Conservation (phyloP, 352 stramenopile species). For the Phytophthora idaei region DNA sequence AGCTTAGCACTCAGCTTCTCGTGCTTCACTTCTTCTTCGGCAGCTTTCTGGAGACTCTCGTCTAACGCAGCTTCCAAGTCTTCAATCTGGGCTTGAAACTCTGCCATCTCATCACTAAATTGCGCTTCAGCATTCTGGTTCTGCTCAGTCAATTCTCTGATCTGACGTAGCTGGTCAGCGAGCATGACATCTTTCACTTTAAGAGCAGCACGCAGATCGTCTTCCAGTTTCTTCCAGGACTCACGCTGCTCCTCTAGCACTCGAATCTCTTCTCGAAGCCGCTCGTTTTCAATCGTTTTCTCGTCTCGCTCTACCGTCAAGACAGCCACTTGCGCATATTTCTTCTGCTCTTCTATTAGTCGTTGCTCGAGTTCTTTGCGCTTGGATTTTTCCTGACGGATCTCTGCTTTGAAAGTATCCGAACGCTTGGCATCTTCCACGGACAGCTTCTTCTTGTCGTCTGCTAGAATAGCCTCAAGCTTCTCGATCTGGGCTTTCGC, state of each 20-base stretch:
- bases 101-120: conserved; percentile 54
- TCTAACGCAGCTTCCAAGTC: conserved; percentile 68
- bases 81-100: conserved; percentile 58
- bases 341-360: conserved; percentile 30
- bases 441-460: conserved; percentile 59
- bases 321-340: conserved; percentile 18
- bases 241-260: conserved; percentile 25
- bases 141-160: conserved; percentile 45
- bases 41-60: conserved; percentile 53
- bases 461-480: conserved; percentile 51
- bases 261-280: conserved; percentile 33
- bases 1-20: conserved; percentile 32
- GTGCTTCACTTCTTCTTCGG: conserved; percentile 42
- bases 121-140: conserved; percentile 41
- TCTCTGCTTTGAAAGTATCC: conserved; percentile 51
- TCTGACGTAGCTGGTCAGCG: conserved; percentile 62
- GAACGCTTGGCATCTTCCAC: conserved; percentile 46
- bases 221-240: conserved; percentile 51
- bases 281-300: conserved; percentile 15
- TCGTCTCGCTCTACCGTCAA: conserved; percentile 38
- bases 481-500: conserved; percentile 46
- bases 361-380: conserved; percentile 40
- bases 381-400: conserved; percentile 34
- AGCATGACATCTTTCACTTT: conserved; percentile 83
- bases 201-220: conserved; percentile 56